A percentile compares a stretch with the other conserved stretches of the same genome.
These are phyloP conservation scores for Fraxinus dipetala DNA, from an alignment of 305 asterid genomes.

Conservation along the genomic window DNA sequence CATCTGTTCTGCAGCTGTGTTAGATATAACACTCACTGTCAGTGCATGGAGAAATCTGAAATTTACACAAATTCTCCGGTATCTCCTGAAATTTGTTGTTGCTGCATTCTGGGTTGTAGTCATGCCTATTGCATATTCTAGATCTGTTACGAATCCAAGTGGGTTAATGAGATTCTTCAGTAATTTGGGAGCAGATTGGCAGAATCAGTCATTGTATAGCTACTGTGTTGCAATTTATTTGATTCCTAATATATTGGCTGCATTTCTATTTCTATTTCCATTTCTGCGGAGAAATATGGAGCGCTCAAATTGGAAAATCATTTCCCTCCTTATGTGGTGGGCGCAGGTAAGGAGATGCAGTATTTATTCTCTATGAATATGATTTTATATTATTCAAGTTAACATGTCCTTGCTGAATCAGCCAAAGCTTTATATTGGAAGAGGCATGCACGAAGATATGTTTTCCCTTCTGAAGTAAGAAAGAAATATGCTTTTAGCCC, in stretches of 20 bases:
- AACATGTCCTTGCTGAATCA: conserved; percentile 32
- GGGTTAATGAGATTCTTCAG: conserved; percentile 75
- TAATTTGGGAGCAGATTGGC: conserved; percentile 74
- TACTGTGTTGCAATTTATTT: conserved; percentile 82
- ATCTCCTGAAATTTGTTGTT: conserved; percentile 73
- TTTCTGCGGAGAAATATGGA: conserved; percentile 77
- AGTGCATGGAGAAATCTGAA: conserved; percentile 91
- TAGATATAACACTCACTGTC: conserved; percentile 77
- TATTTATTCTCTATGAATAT: conserved; percentile 19
- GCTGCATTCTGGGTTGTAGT: conserved; percentile 88
- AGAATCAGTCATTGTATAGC: conserved; percentile 59
- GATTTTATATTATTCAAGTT: conserved; percentile 27
- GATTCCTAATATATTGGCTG: conserved; percentile 84
- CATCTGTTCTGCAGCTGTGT: conserved; percentile 64
- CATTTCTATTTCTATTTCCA: conserved; percentile 72
- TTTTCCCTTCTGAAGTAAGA: conserved; percentile 89
- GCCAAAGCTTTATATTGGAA: conserved; percentile 95
- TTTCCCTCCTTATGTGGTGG: conserved; percentile 90
- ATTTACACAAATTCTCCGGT: conserved; percentile 74
- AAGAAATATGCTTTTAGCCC: conserved; percentile 18
- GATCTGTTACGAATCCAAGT: conserved; percentile 76
- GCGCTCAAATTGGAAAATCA: conserved; percentile 72
- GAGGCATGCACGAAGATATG: conserved; percentile 99
- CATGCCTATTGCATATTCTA: conserved; percentile 83
- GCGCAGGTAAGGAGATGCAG: conserved; percentile 61